Conservation (phyloP, 768 basidiomycete species). For the Leucogyrophana mollusca region DNA sequence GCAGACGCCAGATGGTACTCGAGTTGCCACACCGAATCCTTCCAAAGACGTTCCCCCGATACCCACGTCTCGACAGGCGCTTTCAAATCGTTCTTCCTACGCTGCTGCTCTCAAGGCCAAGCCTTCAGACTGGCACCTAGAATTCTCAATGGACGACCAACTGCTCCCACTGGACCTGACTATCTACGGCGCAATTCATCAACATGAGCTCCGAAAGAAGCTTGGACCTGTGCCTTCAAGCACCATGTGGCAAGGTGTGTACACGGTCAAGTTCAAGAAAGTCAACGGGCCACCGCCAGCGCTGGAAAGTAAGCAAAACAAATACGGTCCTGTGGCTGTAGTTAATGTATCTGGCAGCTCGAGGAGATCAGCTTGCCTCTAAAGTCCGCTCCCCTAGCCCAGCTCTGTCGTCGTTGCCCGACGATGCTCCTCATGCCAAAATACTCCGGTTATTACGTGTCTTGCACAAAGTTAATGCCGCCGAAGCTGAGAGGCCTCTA, state of each 20-base stretch:
- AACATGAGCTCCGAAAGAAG: slow-evolving; percentile 82
- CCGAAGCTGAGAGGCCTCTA: slow-evolving; percentile 62
- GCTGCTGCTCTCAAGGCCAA: slow-evolving; percentile 92
- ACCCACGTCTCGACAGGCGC: slow-evolving; percentile 30
- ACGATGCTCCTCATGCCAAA: slow-evolving; percentile 84
- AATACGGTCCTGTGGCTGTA: not conserved
- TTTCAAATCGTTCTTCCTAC: slow-evolving; percentile 64
- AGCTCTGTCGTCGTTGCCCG: slow-evolving; percentile 74
- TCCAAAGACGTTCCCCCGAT: slow-evolving; percentile 38
- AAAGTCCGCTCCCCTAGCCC: slow-evolving; percentile 65
- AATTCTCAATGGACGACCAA: slow-evolving; percentile 93
- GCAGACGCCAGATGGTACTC: slow-evolving; percentile 94
- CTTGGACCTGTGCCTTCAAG: slow-evolving; percentile 59
- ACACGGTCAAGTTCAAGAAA: slow-evolving; percentile 92
- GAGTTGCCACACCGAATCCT: slow-evolving; percentile 83
- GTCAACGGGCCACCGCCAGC: slow-evolving; percentile 75
- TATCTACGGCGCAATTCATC: slow-evolving; percentile 95
- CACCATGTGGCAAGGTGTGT: slow-evolving; percentile 86
- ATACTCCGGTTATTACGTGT: slow-evolving; percentile 89
- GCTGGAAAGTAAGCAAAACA: slow-evolving; percentile 37
- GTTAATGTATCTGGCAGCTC: slow-evolving; percentile 9
- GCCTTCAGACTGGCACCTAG: slow-evolving; percentile 94
- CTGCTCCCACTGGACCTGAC: slow-evolving; percentile 83
- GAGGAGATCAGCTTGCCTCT: slow-evolving; percentile 38
- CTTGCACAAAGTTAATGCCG: slow-evolving; percentile 76